These are phyloP conservation scores for Lentinus polychrous DNA, from an alignment of 1,284 basidiomycete species.

Conservation along the genomic window DNA sequence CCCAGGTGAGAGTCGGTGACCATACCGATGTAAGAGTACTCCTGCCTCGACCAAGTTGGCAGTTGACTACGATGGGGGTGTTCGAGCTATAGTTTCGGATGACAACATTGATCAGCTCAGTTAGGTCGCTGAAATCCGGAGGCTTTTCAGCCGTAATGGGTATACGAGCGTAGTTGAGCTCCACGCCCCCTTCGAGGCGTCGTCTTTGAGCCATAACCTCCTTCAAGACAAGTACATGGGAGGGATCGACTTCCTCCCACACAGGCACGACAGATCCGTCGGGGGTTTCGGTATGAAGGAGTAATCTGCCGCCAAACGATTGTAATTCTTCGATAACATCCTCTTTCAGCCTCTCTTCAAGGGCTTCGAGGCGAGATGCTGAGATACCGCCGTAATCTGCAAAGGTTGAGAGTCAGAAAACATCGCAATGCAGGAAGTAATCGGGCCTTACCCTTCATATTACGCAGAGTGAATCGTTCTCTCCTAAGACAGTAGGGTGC, in stretches of 20 bases:
- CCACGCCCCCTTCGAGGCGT: slow-evolving; percentile 38
- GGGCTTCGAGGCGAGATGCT: slow-evolving; percentile 74
- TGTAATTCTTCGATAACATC: slow-evolving; percentile 85
- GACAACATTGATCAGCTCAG: slow-evolving; percentile 78
- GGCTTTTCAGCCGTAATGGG: slow-evolving; percentile 85
- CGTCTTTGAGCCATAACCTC: slow-evolving; percentile 78
- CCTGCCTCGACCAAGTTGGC: slow-evolving; percentile 93
- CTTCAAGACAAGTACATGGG: slow-evolving; percentile 79
- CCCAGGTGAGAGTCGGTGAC: slow-evolving; percentile 1
- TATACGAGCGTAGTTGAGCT: slow-evolving; percentile 78
- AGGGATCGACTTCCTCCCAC: slow-evolving; percentile 87
- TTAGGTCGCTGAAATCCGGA: slow-evolving; percentile 65
- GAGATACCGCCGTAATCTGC: slow-evolving; percentile 92
- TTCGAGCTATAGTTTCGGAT: slow-evolving; percentile 65
- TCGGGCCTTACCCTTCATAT: slow-evolving; percentile 66
- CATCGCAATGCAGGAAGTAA: slow-evolving; percentile 2
- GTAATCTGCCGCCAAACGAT: slow-evolving; percentile 79
- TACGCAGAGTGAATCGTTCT: slow-evolving; percentile 75
- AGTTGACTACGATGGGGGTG: slow-evolving; percentile 91
- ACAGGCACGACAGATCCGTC: slow-evolving; percentile 90
- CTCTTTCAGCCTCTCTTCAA: slow-evolving; percentile 88
- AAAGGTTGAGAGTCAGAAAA: slow-evolving; percentile 1
- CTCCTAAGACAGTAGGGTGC: slow-evolving; percentile 74
- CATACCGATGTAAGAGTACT: slow-evolving; percentile 83
- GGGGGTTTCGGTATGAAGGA: slow-evolving; percentile 86